phyloP scores from a whole-genome alignment of 371 early-diverging fungal genomes.

The Neoconidiobolus thromboides region DNA sequence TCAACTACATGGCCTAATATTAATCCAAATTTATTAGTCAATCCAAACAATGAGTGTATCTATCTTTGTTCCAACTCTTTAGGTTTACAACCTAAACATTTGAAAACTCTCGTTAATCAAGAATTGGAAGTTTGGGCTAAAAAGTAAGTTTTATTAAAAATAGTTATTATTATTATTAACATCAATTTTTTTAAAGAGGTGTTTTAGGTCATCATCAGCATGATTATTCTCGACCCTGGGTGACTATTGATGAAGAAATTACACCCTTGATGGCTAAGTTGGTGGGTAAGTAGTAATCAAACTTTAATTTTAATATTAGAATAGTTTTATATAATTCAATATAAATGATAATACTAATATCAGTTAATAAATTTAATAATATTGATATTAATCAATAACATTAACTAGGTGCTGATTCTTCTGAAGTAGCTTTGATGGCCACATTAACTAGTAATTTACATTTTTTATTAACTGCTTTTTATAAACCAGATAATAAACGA shows the following conservation, averaged over 20 bases:
- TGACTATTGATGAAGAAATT: slow-evolving; percentile 56
- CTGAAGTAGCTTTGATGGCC: slow-evolving; percentile 82
- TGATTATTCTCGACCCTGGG: slow-evolving; percentile 72
- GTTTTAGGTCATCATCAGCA: slow-evolving; percentile 79
- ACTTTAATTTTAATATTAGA: background rate
- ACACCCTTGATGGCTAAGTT: slow-evolving; percentile 46
- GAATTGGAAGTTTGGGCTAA: slow-evolving; percentile 80
- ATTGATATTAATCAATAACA: too few relatives aligned
- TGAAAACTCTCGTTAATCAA: slow-evolving; percentile 44
- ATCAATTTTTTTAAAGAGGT: slow-evolving; percentile 23
- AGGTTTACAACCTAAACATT: slow-evolving; percentile 63
- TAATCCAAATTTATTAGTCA: too few relatives aligned
- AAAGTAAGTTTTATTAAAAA: slow-evolving; percentile 3
- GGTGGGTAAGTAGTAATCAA: slow-evolving; percentile 33
- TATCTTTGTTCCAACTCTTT: slow-evolving; percentile 91
- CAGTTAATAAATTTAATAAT: too few relatives aligned
- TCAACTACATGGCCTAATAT: too few relatives aligned
- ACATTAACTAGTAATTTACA: slow-evolving; percentile 85
- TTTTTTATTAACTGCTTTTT: slow-evolving; percentile 76
- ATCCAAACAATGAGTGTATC: slow-evolving; percentile 22
- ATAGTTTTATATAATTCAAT: background rate
- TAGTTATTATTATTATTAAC: background rate
- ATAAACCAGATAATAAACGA: slow-evolving; percentile 49
- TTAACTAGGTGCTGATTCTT: slow-evolving; percentile 42
- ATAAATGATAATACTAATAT: too few relatives aligned